phyloP scores from a whole-genome alignment of 1,284 basidiomycete species.

The Volvariella volvacea region DNA sequence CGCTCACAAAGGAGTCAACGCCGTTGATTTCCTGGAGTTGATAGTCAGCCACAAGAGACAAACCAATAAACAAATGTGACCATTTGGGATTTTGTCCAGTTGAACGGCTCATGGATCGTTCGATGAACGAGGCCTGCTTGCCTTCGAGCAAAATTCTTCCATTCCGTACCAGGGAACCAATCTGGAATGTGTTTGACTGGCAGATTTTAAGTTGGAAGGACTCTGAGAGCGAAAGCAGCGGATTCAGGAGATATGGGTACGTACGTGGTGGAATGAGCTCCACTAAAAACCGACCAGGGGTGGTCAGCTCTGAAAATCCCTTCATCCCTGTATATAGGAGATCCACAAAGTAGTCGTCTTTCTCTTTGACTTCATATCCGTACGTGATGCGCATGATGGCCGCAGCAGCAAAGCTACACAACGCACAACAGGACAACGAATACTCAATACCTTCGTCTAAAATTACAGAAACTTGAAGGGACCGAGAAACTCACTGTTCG shows the following conservation, averaged over 20 bases:
- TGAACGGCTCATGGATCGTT: conserved; percentile 1
- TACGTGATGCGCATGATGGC: background rate
- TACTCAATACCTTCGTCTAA: background rate
- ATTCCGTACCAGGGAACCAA: conserved; percentile 16
- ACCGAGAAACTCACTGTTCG: conserved; percentile 28
- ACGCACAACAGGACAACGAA: no score
- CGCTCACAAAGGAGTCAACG: background rate
- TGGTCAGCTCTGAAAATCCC: background rate
- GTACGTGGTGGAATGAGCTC: conserved; percentile 13
- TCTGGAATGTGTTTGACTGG: conserved; percentile 13
- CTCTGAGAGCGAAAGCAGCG: background rate
- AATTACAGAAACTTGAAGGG: background rate
- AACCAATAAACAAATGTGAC: no score
- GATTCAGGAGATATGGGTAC: background rate
- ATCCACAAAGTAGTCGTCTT: conserved; percentile 7
- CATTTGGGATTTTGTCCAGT: background rate
- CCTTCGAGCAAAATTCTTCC: conserved; percentile 5
- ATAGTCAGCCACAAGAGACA: no score
- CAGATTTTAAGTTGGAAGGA: background rate
- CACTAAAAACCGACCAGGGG: conserved; percentile 16
- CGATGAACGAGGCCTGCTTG: conserved; percentile 6
- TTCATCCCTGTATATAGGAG: conserved; percentile 8
- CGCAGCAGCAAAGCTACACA: background rate
- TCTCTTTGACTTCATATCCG: background rate
- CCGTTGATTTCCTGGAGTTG: background rate